Evolutionary conservation across 441 rosid genomes (phyloP).

Genomic region (Pelargonium citronellum): DNA sequence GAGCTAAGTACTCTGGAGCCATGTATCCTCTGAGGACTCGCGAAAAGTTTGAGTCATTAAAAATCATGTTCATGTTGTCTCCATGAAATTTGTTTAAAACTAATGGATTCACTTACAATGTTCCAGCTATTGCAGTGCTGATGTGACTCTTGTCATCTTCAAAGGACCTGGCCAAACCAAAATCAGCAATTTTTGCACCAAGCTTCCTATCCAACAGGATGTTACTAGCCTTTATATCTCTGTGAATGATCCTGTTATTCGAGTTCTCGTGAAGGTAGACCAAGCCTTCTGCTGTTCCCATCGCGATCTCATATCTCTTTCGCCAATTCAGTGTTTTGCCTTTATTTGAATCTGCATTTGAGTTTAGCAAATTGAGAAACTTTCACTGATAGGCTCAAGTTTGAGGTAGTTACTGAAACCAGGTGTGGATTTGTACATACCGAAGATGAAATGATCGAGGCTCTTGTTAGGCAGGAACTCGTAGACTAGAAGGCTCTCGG

Average conservation of each 20-base stretch:
- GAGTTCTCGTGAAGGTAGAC: constrained; percentile 79
- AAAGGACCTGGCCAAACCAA: constrained; percentile 88
- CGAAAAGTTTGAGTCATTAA: constrained; percentile 6
- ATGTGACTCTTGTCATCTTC: constrained; percentile 83
- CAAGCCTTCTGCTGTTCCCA: constrained; percentile 80
- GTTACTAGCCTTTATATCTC: constrained; percentile 89
- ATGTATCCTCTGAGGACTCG: constrained; percentile 70
- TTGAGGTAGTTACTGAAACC: no score
- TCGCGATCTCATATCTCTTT: constrained; percentile 48
- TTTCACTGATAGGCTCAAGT: no score
- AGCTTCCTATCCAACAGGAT: constrained; percentile 67
- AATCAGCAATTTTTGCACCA: constrained; percentile 85
- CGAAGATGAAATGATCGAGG: constrained; percentile 74
- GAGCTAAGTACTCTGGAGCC: constrained; percentile 94
- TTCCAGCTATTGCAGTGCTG: constrained; percentile 94
- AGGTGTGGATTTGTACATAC: constrained; percentile 29
- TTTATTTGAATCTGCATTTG: constrained; percentile 49
- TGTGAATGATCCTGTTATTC: constrained; percentile 60
- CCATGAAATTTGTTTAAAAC: no score
- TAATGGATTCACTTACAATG: constrained; percentile 77
- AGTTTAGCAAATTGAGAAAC: not conserved
- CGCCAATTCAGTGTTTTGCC: constrained; percentile 67
- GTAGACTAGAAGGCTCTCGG: constrained; percentile 89
- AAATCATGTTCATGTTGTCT: no score
- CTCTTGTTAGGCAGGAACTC: constrained; percentile 78